Conservation (phyloP, 345 rosid species). For the Iberis pinnata region DNA sequence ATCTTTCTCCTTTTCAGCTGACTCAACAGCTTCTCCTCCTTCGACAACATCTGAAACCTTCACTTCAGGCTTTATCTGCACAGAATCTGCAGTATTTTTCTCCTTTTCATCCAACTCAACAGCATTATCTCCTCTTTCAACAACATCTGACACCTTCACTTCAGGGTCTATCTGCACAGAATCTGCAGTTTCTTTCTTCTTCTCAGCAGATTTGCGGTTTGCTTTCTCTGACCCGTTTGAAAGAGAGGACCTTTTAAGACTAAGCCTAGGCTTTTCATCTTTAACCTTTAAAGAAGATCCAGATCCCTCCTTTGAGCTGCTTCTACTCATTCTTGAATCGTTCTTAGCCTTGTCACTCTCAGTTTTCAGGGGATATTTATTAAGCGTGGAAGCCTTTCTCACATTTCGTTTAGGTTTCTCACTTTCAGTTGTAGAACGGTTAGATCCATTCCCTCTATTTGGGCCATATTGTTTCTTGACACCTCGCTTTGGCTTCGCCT, state of each 20-base stretch:
- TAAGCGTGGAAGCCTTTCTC: slow-evolving; percentile 41
- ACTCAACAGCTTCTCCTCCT: slow-evolving; percentile 1
- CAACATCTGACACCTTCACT: slow-evolving; percentile 2
- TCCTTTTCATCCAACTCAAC: slow-evolving; percentile 24
- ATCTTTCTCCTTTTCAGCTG: slow-evolving; percentile 28
- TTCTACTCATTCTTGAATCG: slow-evolving; percentile 37
- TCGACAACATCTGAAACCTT: slow-evolving; percentile 7
- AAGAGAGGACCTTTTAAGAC: slow-evolving; percentile 34
- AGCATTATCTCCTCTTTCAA: neutral
- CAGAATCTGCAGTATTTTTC: slow-evolving; percentile 19
- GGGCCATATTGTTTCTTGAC: slow-evolving; percentile 37
- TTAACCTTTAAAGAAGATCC: slow-evolving; percentile 36
- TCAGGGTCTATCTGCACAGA: slow-evolving; percentile 24
- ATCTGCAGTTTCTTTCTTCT: slow-evolving; percentile 17
- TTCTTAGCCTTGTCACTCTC: slow-evolving; percentile 47
- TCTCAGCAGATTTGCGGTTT: slow-evolving; percentile 33
- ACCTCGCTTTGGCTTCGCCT: slow-evolving; percentile 39
- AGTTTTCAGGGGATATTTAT: slow-evolving; percentile 35
- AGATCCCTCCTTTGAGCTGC: slow-evolving; percentile 35
- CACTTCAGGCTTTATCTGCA: slow-evolving; percentile 21
- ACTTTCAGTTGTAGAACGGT: slow-evolving; percentile 29
- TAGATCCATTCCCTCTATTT: slow-evolving; percentile 36
- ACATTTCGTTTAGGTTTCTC: slow-evolving; percentile 44
- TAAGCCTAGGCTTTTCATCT: slow-evolving; percentile 38
- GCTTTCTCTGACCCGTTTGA: slow-evolving; percentile 31